Evolutionary conservation across 2,329 filamentous ascomycete genomes (phyloP), one percentile per base, ranked within the genome.

Genomic region (Magnaporthales sp.): DNA sequence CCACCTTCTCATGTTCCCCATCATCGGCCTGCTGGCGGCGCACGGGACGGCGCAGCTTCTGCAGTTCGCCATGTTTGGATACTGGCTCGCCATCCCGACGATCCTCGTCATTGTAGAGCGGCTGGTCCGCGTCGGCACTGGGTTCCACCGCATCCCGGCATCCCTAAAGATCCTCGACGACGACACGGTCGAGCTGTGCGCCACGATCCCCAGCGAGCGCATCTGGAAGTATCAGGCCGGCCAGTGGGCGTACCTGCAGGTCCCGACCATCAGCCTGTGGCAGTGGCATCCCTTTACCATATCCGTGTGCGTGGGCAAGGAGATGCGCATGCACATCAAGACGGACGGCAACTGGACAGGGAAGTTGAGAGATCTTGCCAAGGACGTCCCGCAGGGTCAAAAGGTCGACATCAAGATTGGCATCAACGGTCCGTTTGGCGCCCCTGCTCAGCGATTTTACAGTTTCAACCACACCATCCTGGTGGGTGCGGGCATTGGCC

Each of bases 381-480:
- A 76, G 1, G 74, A 76, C 2, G 70, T 29, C 62, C 31, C 24
- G 4, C 31, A 71, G 2, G 74, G 75, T 0, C 46, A 27, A 56
- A 73, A 74, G 27, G 72, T 74, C 0, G 72, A 77, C 2, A 81
- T 85, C 62, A 75, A 80, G 11, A 79, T 86, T 3, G 83, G 83
- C 0, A 78, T 86, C 63, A 84, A 95, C 71, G 92, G 92, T 0
- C 92, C 92, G 1, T 96, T 95, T 72, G 92, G 92, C 27, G 93
- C 90, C 22, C 91, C 91, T 0, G 94, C 91, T 0, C 91, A 95
- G 74, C 91, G 95, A 72, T 91, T 96, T 60, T 95, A 95, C 83
- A 94, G 93, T 78, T 93, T 92, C 75, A 91, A 94, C 78, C 84
- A 92, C 58, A 86, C 91, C 9, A 81, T 93, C 32, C 84, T 94